Percentiles rank a stretch among this genome's conserved stretches.
These are phyloP conservation scores for Solidago caesia DNA, from an alignment of 129 eudicot species.

Conservation along the genomic window DNA sequence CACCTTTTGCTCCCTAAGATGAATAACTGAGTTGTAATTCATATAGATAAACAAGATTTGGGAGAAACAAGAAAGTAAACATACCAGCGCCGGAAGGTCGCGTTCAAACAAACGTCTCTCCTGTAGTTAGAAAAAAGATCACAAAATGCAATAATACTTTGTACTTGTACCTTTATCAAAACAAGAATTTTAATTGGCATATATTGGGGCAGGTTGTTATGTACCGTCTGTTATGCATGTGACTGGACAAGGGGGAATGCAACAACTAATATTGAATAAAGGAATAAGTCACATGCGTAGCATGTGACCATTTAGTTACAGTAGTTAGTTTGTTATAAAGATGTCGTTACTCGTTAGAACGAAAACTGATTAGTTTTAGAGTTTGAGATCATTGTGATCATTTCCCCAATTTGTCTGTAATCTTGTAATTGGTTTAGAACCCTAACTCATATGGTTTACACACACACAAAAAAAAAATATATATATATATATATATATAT, in stretches of 20 bases:
- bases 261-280: too few species aligned
- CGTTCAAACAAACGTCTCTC: constrained; percentile 30
- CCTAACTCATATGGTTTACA: too few species aligned
- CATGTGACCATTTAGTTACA: too few species aligned
- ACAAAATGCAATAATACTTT: constrained; percentile 3
- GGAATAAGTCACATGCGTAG: too few species aligned
- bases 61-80: constrained; percentile 8
- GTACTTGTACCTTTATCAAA: not conserved
- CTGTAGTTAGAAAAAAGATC: constrained; percentile 35
- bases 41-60: not conserved
- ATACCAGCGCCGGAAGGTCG: constrained; percentile 65
- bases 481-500: too few species aligned
- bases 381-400: too few species aligned
- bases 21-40: constrained; percentile 11
- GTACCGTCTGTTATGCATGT: too few species aligned
- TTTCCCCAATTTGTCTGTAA: too few species aligned
- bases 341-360: too few species aligned
- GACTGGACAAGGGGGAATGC: not conserved
- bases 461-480: too few species aligned
- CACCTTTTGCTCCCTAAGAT: constrained; percentile 86
- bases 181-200: not conserved
- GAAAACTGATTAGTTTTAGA: too few species aligned
- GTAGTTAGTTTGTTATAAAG: too few species aligned
- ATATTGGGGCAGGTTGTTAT: not conserved
- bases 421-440: not conserved